Evolutionary conservation across 129 eudicot species (phyloP).

Genomic region (Sambucus nigra): DNA sequence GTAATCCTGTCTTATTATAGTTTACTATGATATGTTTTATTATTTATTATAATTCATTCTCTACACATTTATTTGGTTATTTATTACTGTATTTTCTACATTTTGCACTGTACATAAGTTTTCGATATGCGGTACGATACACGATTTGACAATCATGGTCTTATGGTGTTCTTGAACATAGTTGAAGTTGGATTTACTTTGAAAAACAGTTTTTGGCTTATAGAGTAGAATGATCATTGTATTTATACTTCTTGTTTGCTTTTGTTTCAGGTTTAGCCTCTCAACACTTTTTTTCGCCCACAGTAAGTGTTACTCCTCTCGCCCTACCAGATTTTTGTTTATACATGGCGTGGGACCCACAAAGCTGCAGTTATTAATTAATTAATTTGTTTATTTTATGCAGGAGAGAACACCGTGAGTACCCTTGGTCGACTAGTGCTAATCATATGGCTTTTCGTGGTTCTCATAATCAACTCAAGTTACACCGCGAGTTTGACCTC

Average conservation of each 20-base stretch:
- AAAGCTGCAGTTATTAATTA: background rate
- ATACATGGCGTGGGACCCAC: background rate
- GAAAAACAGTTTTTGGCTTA: no score
- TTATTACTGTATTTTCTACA: no score
- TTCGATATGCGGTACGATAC: no score
- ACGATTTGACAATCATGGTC: no score
- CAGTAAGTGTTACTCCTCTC: constrained; percentile 38
- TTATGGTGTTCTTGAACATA: no score
- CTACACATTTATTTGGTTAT: no score
- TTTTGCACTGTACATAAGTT: no score
- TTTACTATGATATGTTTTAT: no score
- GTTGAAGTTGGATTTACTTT: no score
- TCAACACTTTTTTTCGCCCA: constrained; percentile 86
- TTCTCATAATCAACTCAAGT: constrained; percentile 75
- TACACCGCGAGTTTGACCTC: constrained; percentile 97
- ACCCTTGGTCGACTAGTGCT: constrained; percentile 73
- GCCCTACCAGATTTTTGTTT: constrained; percentile 7
- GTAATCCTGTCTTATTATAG: no score
- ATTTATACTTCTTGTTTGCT: constrained; percentile 10
- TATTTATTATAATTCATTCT: no score
- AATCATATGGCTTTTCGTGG: constrained; percentile 86
- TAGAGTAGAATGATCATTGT: background rate
- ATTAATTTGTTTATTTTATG: constrained; percentile 13
- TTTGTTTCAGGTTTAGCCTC: constrained; percentile 76
- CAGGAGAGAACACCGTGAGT: constrained; percentile 82